These are phyloP conservation scores for Scytalidium sp. DNA, from an alignment of 2,329 filamentous ascomycete species.

Conservation along the genomic window DNA sequence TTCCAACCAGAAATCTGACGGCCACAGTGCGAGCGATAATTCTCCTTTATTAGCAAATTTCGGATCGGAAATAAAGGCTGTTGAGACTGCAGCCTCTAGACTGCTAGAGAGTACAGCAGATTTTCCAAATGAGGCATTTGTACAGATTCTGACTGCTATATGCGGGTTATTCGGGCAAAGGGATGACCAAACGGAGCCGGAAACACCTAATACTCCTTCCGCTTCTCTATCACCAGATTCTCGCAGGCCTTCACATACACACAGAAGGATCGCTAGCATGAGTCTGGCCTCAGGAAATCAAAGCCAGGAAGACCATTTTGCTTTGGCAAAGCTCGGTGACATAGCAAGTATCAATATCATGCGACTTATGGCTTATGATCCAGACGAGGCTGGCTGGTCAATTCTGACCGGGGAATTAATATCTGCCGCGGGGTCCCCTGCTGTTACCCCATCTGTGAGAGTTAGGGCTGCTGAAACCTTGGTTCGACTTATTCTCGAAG, in stretches of 20 bases:
- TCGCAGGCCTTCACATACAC: slow-evolving; percentile 23
- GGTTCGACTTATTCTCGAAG: slow-evolving; percentile 54
- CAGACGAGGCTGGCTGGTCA: slow-evolving; percentile 73
- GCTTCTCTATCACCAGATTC: slow-evolving; percentile 16
- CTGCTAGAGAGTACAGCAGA: slow-evolving; percentile 90
- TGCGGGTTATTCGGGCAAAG: slow-evolving; percentile 62
- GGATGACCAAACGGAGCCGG: slow-evolving; percentile 13
- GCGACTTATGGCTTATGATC: slow-evolving; percentile 66
- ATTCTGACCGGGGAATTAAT: slow-evolving; percentile 58
- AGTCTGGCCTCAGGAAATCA: slow-evolving; percentile 45
- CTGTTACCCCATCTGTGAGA: slow-evolving; percentile 50
- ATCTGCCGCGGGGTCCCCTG: slow-evolving; percentile 43
- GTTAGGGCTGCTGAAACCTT: slow-evolving; percentile 63
- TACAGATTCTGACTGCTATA: slow-evolving; percentile 72
- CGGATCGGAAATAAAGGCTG: slow-evolving; percentile 77
- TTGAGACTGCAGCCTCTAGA: slow-evolving; percentile 81
- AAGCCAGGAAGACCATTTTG: slow-evolving; percentile 63
- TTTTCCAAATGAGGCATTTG: slow-evolving; percentile 80
- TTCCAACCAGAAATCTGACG: slow-evolving; percentile 43
- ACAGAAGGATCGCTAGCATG: slow-evolving; percentile 40
- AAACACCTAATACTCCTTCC: slow-evolving; percentile 20
- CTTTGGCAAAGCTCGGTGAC: slow-evolving; percentile 71
- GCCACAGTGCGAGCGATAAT: slow-evolving; percentile 32
- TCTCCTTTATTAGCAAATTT: slow-evolving; percentile 60
- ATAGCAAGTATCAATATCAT: slow-evolving; percentile 72